Base-by-base conservation (phyloP, 371 early-diverging fungal species). In the Mortierella polycephala region DNA sequence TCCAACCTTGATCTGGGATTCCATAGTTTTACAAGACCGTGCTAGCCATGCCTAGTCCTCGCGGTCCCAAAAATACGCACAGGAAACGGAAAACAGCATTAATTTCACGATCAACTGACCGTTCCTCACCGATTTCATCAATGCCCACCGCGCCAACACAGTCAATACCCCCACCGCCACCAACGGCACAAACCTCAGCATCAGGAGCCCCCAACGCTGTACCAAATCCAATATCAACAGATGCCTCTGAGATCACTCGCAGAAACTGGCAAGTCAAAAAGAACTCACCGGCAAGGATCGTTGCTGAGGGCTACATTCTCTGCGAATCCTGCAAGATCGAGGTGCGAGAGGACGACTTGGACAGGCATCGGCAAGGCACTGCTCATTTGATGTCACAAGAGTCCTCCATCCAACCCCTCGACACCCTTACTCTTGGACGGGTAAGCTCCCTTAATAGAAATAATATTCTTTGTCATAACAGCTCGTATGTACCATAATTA, bases 351-450 rank as follows among this genome's bases (percentile, higher is more conserved):
- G 69, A 68, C 23, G 79, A 79, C 42, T 20, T 64, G 10, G 63
- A 60, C 8, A 62, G 72, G 37, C 79, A 79, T 18, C 64, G 55
- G 7, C 58, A 65, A 14, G 79, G 79, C 2, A 72, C 73, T 7
- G 73, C 72, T 0, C 79, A 79, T 41, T 52, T 79, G 46, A 62
- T 79, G 45, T 79, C 79, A 16, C 68, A 72, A 30, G 73, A 79
- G 18, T 79, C 69, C 0, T 62, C 58, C 10, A 55, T 72, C 47
- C 54, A 69, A 44, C 73, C 79, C 0, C 51, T 79, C 30, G 73
- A 72, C 50, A 41, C 64, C 9, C 47, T 79, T 45, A 61, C 61
- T 0, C 72, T 79, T 20, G 73, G 73, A 61, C 66, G 59, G 62
- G 79, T 79, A 79, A 47, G 66, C n/a, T 12, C 11, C 7, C 5